Evolutionary conservation across 768 basidiomycete genomes (phyloP).

Genomic region (Boletus sp.): DNA sequence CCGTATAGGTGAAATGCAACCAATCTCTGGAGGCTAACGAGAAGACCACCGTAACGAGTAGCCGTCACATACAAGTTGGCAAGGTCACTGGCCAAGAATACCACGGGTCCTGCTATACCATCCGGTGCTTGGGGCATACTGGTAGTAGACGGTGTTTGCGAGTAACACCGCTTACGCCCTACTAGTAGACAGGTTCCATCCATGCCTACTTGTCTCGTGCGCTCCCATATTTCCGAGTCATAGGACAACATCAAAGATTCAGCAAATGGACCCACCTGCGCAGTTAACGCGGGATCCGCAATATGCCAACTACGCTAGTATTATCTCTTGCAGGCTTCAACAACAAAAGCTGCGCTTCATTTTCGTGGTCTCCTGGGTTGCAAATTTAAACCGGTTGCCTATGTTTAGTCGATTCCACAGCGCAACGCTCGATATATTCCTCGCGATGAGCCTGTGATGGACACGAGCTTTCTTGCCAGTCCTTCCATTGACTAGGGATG

Average conservation of each 20-base stretch:
- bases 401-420: conserved; percentile 59
- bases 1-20: too few relatives aligned
- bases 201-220: conserved; percentile 56
- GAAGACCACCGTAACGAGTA: too few relatives aligned
- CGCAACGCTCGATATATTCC: conserved; percentile 63
- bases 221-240: conserved; percentile 37
- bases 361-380: conserved; percentile 61
- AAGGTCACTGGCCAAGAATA: too few relatives aligned
- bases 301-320: conserved; percentile 50
- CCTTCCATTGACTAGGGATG: conserved; percentile 34
- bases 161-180: too few relatives aligned
- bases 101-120: too few relatives aligned
- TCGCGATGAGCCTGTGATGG: conserved; percentile 70
- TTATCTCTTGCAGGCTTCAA: conserved; percentile 48
- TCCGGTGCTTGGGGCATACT: too few relatives aligned
- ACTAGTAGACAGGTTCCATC: conserved; percentile 41
- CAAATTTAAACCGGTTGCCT: conserved; percentile 62
- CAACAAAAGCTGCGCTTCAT: conserved; percentile 44
- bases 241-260: conserved; percentile 62
- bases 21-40: too few relatives aligned
- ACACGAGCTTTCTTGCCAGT: conserved; percentile 55
- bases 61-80: too few relatives aligned
- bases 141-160: too few relatives aligned
- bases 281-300: conserved; percentile 46
- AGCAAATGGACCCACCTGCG: conserved; percentile 53